Base-by-base conservation (phyloP, 176 grass and related monocot species). In the Luzula sylvatica region DNA sequence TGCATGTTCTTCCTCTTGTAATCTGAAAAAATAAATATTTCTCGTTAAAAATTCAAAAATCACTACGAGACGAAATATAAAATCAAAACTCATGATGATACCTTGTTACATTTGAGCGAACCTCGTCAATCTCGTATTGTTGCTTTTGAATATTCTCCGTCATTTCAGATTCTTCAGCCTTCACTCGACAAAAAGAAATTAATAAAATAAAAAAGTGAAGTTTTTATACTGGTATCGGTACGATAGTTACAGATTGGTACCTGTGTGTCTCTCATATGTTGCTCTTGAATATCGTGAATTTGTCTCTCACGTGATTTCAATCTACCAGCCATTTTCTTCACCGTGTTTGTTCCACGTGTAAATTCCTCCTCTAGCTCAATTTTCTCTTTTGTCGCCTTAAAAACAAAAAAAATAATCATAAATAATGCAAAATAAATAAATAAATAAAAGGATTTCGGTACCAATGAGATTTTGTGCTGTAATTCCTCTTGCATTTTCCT, bases 151-250 rank as follows among this genome's bases (percentile, higher is more conserved):
- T 86, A n/a, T 67, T 38, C 38, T 76, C 70, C 25, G 81, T 75
- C 50, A 66, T 54, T 78, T 65, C 58, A 59, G 77, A 95, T 71
- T 70, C 74, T 73, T 88, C 80, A 70, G 71, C 83, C 90, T 95
- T 60, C 44, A 72, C 54, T 67, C 58, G 53, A 15, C 57, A 50
- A 48, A 75, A 24, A 54, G n/a, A 87, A 73, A 49, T 55, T 15
- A 53, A 84, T 46, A 63, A 21, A 47, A 60, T 19, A 19, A 26
- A n/a, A 12, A 20, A 2, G 43, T 63, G 28, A 47, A 48, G 13
- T 26, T 12, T 29, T 12, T 35, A 23, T 48, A 63, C 42, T 46
- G 23, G 39, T 62, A n/a, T 5, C 26, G 14, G 19, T 26, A 15
- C 18, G 21, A 62, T 3, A 19, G 26, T 23, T 46, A 15, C 20